Evolutionary conservation across 129 eudicot species (phyloP), one percentile per base, ranked within the genome.

Genomic region (Saposhnikovia divaricata): DNA sequence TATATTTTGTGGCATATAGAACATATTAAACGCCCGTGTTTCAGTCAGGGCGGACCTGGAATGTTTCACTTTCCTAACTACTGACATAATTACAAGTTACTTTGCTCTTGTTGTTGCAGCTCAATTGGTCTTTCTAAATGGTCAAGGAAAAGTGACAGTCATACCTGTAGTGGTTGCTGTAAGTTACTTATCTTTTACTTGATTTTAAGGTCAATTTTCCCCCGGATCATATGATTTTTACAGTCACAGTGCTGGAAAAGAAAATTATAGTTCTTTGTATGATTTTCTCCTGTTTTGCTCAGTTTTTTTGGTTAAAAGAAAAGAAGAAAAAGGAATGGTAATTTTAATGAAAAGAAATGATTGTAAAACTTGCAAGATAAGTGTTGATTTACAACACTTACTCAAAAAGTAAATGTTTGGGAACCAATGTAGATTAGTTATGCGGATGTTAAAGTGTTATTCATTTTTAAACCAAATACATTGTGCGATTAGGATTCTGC

Each of bases 131-230:
- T 86, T 83, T 73, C 87, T 79, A 76, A 57, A 83, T 28, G 99
- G 86, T 72, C 85, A 89, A 85, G 80, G 81, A 34, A 89, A 88
- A 85, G 87, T 95, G 51, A 92, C 90, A 42, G 78, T 87, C 82
- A 87, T 91, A 73, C 97, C 98, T 81, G 93, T 84, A 77, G 96
- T 91, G 80, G 97, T 91, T 76, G 98, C 97, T 74, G 93, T 93
- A 88, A 93, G 98, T 80, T 34, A 53, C 65, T 28, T 7, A 69
- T 38, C 43, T 77, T 59, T 51, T 81, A 21, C 13, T 28, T 28
- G 5, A 45, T 39, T 68, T 18, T 44, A 45, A 51, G 25, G 47
- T 42, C 12, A 48, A 72, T 42, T 72, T 18, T 69, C 0, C 40
- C 6, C 12, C 14, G 16, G 42, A 65, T n/a, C 6, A 10, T 16